Evolutionary conservation across 176 grass and related monocot genomes (phyloP), one percentile per base, ranked within the genome.

Genomic region (Secale cereale): DNA sequence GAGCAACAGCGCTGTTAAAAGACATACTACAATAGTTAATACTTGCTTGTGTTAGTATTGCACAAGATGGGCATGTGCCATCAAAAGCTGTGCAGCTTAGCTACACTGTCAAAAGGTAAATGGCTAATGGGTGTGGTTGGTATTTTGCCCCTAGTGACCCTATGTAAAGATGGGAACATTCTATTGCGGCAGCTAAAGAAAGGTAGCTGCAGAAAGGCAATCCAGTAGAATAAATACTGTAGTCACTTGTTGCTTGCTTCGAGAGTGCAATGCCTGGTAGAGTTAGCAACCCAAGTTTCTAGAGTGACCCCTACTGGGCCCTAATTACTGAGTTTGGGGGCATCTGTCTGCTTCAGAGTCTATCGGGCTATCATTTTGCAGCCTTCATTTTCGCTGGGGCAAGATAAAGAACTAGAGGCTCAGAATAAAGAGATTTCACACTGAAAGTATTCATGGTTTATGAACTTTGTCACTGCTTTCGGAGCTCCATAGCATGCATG

Each of bases 251-350:
- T 52, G 16, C 75, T 80, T 87, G 85, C 76, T 87, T 84, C 81
- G 60, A 87, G 87, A 87, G 76, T 87, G 76, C 80, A 76, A 65
- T 31, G 12, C 50, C 80, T 87, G 57, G 74, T 66, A 84, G 85
- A 61, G 85, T 83, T 86, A 87, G 69, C 12, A 25, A 84, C 61
- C 76, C 76, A 87, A 91, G 76, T 74, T 91, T 91, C 80, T 80
- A 86, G 81, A 46, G 76, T 91, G 39, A 60, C 15, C 54, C 76
- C 36, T 76, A 17, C 76, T 76, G 85, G 64, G 48, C 22, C 85
- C 75, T 68, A 84, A 33, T 87, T 80, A 71, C 85, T 61, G 81
- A 70, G 76, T 78, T 76, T 84, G 85, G 45, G 79, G 60, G 56
- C 67, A 30, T 87, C 67, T 91, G 81, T 87, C 89, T 87, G 81